A percentile compares a stretch with the other conserved stretches of the same genome.
phyloP scores from a whole-genome alignment of 805 yeast genomes.

The Candida nanaspora region DNA sequence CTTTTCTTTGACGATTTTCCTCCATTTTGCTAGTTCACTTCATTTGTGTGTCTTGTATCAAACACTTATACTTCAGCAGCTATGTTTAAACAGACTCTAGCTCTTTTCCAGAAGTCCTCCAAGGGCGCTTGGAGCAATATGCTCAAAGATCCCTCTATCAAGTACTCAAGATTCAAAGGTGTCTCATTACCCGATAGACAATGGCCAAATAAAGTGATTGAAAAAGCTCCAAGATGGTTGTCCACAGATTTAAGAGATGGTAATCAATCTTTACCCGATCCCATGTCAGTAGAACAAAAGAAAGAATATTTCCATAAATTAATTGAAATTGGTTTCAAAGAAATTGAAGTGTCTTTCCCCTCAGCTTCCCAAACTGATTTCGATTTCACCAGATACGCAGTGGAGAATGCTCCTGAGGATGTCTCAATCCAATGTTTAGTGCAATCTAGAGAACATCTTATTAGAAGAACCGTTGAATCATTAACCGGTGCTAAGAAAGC shows the following conservation, averaged over 20 bases:
- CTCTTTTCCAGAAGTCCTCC: slow-evolving; percentile 20
- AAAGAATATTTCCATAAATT: slow-evolving; percentile 69
- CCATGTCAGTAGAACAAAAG: slow-evolving; percentile 70
- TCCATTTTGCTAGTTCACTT: no score
- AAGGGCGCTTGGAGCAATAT: slow-evolving; percentile 32
- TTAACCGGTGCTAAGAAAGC: slow-evolving; percentile 69
- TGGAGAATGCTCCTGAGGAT: slow-evolving; percentile 71
- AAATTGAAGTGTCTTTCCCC: slow-evolving; percentile 76
- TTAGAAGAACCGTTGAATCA: slow-evolving; percentile 68
- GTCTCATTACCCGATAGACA: slow-evolving; percentile 53
- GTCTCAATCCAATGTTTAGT: slow-evolving; percentile 68
- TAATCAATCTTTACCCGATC: slow-evolving; percentile 76
- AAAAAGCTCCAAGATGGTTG: slow-evolving; percentile 74
- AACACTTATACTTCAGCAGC: no score
- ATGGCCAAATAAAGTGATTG: slow-evolving; percentile 64
- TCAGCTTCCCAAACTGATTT: slow-evolving; percentile 79
- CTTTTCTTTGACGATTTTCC: no score
- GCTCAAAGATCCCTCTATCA: slow-evolving; percentile 63
- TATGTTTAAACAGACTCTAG: slow-evolving; percentile 25
- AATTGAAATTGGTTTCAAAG: slow-evolving; percentile 69
- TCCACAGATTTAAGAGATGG: slow-evolving; percentile 79
- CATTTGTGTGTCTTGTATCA: no score
- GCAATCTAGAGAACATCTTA: slow-evolving; percentile 69
- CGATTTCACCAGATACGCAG: slow-evolving; percentile 75
- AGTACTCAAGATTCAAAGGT: slow-evolving; percentile 51